A percentile compares a stretch with the other conserved stretches of the same genome.
Conservation (phyloP, 345 rosid genomes). For the Raphanus sativus region DNA sequence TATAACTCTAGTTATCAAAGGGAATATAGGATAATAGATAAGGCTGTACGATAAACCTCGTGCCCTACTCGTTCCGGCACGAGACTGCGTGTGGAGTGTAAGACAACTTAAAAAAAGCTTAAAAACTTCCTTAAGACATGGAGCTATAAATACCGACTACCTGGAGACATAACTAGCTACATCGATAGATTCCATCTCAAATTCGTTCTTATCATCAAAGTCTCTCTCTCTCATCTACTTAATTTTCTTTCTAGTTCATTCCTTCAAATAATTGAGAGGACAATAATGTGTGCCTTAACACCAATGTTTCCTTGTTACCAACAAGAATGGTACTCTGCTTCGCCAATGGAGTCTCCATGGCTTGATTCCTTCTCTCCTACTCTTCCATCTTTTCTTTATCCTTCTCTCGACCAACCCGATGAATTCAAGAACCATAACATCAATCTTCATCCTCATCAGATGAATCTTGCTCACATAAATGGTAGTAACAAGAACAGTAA, state of each 20-base stretch:
- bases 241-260: constrained; percentile 6
- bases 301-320: constrained; percentile 24
- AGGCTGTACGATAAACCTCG: constrained; percentile 23
- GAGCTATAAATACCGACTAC: constrained; percentile 24
- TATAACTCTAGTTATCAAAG: not conserved
- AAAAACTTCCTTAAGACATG: constrained; percentile 10
- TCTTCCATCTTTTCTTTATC: constrained; percentile 32
- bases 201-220: constrained; percentile 29
- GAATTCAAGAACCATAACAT: constrained; percentile 10
- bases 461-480: constrained; percentile 7
- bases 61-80: constrained; percentile 40
- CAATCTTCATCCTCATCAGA: constrained; percentile 5
- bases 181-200: constrained; percentile 29
- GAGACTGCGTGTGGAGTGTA: constrained; percentile 38
- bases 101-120: not conserved
- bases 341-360: constrained; percentile 35
- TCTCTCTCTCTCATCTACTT: not conserved
- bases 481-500: constrained; percentile 1
- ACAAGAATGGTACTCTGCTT: constrained; percentile 28
- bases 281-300: constrained; percentile 32
- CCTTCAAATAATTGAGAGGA: not conserved
- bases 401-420: constrained; percentile 9
- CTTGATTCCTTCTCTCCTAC: constrained; percentile 23
- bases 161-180: constrained; percentile 17
- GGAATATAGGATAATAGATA: constrained; percentile 1